phyloP scores from a whole-genome alignment of 1,284 basidiomycete genomes.

The Fomitopsis schrenkii region DNA sequence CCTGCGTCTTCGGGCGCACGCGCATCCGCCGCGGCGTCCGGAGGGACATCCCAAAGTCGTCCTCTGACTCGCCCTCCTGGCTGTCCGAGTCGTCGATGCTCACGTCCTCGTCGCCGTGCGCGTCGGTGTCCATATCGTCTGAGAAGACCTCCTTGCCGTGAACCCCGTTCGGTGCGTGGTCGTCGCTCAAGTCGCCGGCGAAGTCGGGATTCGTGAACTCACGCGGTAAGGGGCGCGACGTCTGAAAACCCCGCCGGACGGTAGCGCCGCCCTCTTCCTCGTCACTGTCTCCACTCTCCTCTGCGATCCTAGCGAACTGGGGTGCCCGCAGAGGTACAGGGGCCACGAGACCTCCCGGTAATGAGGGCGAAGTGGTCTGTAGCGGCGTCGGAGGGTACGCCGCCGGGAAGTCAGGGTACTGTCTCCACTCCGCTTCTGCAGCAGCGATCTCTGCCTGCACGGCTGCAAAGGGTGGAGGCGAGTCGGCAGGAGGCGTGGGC shows the following conservation, averaged over 20 bases:
- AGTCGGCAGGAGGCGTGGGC: constrained; percentile 21
- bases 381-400: constrained; percentile 35
- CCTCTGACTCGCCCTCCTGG: constrained; percentile 44
- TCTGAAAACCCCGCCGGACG: constrained; percentile 46
- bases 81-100: constrained; percentile 28
- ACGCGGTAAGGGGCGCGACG: constrained; percentile 63
- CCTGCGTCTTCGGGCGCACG: not conserved
- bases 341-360: constrained; percentile 15
- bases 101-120: constrained; percentile 22
- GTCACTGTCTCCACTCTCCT: constrained; percentile 20
- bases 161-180: constrained; percentile 26
- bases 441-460: constrained; percentile 8
- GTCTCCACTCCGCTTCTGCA: constrained; percentile 33
- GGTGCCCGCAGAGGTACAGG: constrained; percentile 15
- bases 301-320: constrained; percentile 27
- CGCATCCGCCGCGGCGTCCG: constrained; percentile 45
- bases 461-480: constrained; percentile 9
- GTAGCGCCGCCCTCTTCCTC: not conserved
- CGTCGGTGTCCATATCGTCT: constrained; percentile 20
- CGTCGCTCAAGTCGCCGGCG: constrained; percentile 57
- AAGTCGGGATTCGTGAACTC: constrained; percentile 54
- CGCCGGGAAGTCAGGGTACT: constrained; percentile 49
- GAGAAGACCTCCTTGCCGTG: constrained; percentile 21
- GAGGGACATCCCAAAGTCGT: constrained; percentile 62
- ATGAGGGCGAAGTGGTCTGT: constrained; percentile 8